Base-by-base conservation (phyloP, 306 rosid genomes). In the Dalbergia cultrata region DNA sequence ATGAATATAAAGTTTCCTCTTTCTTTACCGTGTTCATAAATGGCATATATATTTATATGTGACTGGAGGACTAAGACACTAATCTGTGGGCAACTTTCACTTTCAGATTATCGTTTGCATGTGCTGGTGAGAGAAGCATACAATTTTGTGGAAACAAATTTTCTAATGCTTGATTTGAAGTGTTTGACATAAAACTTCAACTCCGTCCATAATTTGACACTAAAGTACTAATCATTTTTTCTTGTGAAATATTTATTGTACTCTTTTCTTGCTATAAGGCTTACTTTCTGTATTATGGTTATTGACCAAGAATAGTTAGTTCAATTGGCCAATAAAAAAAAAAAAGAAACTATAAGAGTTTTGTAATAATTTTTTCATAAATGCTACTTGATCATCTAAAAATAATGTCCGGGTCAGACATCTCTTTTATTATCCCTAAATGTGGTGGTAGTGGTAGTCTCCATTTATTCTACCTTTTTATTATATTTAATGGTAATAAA, bases 1-100 rank as follows among this genome's bases (percentile, higher is more conserved):
- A 44, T 17, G 22, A 65, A 31, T 31, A 67, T 37, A 26, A 35
- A 14, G 31, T 43, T 69, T 68, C 53, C 14, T 61, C 19, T 47
- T 58, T 57, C 74, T 77, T 67, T 16, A 35, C 47, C 37, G 10
- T 33, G 10, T 12, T 80, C 66, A 50, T 39, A 41, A 63, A 26
- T 52, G 39, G 34, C 60, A 34, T 16, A 1, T 0, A 10, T n/a
- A 8, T 4, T 37, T 37, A 37, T 0, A 37, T 5, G 7, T 26
- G 35, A 26, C 45, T 14, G n/a, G 12, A 39, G 58, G 68, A 74
- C 9, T 34, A 67, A 4, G 53, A 43, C 45, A 63, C 7, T 18
- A 12, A 6, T 12, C 21, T 6, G 11, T 43, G 39, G 39, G 26
- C 54, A 21, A 77, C 31, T 53, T 35, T 53, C 10, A 39, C 7